Conservation (phyloP, 352 stramenopile genomes). For the Peronospora farinosa region DNA sequence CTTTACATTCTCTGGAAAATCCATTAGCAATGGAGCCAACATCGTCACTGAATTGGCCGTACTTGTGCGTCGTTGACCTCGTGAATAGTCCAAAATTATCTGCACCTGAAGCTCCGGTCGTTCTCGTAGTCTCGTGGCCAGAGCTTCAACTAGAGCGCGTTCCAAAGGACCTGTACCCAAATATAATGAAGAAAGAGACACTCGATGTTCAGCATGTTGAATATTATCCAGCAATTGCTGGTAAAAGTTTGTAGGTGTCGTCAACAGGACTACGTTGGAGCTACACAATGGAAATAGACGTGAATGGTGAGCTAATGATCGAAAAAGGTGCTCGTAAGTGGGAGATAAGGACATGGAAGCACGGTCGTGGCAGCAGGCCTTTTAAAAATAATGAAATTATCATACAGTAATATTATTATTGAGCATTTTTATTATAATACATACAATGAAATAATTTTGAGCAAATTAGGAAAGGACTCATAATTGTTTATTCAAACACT, state of each 20-base stretch:
- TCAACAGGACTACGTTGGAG: constrained; percentile 42
- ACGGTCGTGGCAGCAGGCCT: no score
- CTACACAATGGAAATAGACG: constrained; percentile 57
- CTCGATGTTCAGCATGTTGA: constrained; percentile 32
- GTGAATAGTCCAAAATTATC: constrained; percentile 67
- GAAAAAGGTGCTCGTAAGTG: constrained; percentile 44
- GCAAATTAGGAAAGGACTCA: no score
- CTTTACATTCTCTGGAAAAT: constrained; percentile 48
- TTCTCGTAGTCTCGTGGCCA: constrained; percentile 33
- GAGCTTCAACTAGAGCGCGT: constrained; percentile 34
- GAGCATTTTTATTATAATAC: no score
- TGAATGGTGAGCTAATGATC: constrained; percentile 42
- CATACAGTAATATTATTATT: no score
- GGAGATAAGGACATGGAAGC: no score
- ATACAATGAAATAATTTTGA: no score
- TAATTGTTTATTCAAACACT: no score
- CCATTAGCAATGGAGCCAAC: constrained; percentile 38
- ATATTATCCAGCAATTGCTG: constrained; percentile 58
- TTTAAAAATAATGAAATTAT: no score
- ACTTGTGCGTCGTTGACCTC: constrained; percentile 46
- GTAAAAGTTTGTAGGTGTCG: constrained; percentile 54
- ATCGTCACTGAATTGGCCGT: constrained; percentile 53
- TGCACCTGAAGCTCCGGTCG: constrained; percentile 45
- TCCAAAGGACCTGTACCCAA: constrained; percentile 59
- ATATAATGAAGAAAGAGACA: constrained; percentile 70